A percentile compares a stretch with the other conserved stretches of the same genome.
These are phyloP conservation scores for Saprolegnia diclina DNA, from an alignment of 352 stramenopile species.

Conservation along the genomic window DNA sequence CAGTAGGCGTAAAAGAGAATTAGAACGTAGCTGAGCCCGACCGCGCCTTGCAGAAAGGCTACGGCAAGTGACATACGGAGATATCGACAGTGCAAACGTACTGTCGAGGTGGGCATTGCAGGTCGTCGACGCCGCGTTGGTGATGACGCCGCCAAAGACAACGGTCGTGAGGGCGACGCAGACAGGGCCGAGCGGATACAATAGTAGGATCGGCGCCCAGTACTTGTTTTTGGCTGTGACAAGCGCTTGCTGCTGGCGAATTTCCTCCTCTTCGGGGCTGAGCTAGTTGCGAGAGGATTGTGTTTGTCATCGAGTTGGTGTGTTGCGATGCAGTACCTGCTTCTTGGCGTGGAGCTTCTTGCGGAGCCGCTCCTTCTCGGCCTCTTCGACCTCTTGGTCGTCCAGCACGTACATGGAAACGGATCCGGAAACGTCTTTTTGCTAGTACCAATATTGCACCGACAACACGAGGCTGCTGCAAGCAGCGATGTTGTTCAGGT, in stretches of 20 bases:
- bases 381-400: constrained; percentile 20
- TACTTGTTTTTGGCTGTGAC: constrained; percentile 56
- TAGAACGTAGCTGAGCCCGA: constrained; percentile 57
- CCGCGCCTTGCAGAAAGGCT: constrained; percentile 62
- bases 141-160: constrained; percentile 56
- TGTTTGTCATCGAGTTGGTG: not conserved
- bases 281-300: not conserved
- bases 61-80: constrained; percentile 12
- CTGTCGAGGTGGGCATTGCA: constrained; percentile 64
- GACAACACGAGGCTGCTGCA: too few species aligned
- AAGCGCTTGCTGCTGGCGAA: not conserved
- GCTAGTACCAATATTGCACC: too few species aligned
- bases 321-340: not conserved
- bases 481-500: too few species aligned
- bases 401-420: constrained; percentile 22
- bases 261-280: constrained; percentile 16
- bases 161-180: constrained; percentile 53
- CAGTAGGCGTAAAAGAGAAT: constrained; percentile 67
- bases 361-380: not conserved
- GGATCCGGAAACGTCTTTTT: too few species aligned
- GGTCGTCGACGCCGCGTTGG: constrained; percentile 57
- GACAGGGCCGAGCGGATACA: constrained; percentile 61
- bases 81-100: constrained; percentile 35
- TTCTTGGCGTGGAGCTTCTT: constrained; percentile 19
- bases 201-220: constrained; percentile 52